Evolutionary conservation across 257 asterid species (phyloP).

Genomic region (Solanum pinnatisectum): DNA sequence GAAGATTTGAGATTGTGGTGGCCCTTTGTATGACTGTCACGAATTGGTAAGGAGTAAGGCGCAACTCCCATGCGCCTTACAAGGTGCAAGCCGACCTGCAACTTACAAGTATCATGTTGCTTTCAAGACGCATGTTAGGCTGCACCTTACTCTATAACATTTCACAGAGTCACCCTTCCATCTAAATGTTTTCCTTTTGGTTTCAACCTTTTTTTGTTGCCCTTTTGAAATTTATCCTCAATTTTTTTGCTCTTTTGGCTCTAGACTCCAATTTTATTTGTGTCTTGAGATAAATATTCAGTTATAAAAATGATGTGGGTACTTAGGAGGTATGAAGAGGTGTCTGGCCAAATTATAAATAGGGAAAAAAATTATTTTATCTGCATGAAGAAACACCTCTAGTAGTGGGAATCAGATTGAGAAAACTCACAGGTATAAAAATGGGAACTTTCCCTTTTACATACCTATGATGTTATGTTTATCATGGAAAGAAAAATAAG

Average conservation of each 20-base stretch:
- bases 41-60: constrained; percentile 19
- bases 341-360: too few species aligned
- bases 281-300: not conserved
- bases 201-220: not conserved
- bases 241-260: not conserved
- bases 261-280: not conserved
- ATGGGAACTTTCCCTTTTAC: not conserved
- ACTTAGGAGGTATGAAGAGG: not conserved
- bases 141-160: not conserved
- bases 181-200: not conserved
- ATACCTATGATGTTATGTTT: not conserved
- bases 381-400: not conserved
- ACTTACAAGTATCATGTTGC: not conserved
- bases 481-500: not conserved
- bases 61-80: not conserved
- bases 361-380: too few species aligned
- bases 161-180: not conserved
- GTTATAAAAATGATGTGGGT: not conserved
- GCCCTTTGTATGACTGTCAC: constrained; percentile 61
- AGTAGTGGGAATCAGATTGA: not conserved
- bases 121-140: not conserved
- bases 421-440: not conserved
- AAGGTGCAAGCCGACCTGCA: not conserved
- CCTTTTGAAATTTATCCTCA: not conserved
- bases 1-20: constrained; percentile 59